Evolutionary conservation across 805 yeast genomes (phyloP).

Genomic region (Suhomyces vadensis): DNA sequence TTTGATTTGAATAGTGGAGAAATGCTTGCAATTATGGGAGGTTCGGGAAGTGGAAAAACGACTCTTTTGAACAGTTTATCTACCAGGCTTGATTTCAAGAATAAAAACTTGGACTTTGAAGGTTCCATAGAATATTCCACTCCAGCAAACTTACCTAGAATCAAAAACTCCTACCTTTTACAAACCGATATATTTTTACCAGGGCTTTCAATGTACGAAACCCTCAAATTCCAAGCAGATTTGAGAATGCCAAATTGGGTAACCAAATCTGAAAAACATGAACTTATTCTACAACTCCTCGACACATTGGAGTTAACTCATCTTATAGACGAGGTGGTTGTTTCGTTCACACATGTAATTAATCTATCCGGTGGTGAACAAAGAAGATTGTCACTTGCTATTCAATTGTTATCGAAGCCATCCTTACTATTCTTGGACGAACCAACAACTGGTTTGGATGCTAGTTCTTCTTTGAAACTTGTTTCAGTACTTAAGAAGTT

Average conservation of each 20-base stretch:
- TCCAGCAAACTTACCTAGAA: slow-evolving; percentile 2
- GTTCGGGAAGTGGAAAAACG: slow-evolving; percentile 30
- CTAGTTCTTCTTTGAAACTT: slow-evolving; percentile 26
- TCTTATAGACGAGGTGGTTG: slow-evolving; percentile 18
- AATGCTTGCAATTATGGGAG: slow-evolving; percentile 31
- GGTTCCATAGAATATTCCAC: slow-evolving; percentile 20
- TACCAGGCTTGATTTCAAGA: slow-evolving; percentile 18
- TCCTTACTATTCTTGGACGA: slow-evolving; percentile 27
- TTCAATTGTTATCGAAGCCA: slow-evolving; percentile 26
- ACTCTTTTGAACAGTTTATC: slow-evolving; percentile 28
- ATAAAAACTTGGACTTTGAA: slow-evolving; percentile 16
- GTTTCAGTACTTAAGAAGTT: slow-evolving; percentile 22
- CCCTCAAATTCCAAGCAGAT: slow-evolving; percentile 25
- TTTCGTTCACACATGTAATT: slow-evolving; percentile 19
- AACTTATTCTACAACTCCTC: slow-evolving; percentile 19
- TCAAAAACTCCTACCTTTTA: slow-evolving; percentile 25
- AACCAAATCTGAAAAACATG: slow-evolving; percentile 12
- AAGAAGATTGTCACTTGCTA: slow-evolving; percentile 24
- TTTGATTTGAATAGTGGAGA: slow-evolving; percentile 21
- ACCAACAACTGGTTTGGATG: slow-evolving; percentile 31
- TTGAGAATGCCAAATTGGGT: slow-evolving; percentile 21
- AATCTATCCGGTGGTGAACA: slow-evolving; percentile 31
- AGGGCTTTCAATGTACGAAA: slow-evolving; percentile 24
- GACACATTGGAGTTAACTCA: slow-evolving; percentile 21
- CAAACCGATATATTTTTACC: slow-evolving; percentile 27